Base-by-base conservation (phyloP, 768 basidiomycete genomes). In the Phanerodontia chrysosporium region DNA sequence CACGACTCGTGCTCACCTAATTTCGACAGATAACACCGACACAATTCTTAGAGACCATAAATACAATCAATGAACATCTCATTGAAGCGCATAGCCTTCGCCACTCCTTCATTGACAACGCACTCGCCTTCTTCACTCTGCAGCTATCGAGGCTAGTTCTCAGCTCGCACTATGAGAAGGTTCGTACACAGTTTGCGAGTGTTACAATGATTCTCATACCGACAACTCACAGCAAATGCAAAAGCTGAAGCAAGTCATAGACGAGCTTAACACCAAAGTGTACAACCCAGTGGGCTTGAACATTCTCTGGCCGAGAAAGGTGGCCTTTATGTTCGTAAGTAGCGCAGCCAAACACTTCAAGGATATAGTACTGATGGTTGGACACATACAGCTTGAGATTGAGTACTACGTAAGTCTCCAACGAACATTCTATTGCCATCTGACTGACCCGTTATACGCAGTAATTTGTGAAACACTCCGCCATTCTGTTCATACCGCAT, bases 201-300 rank as follows among this genome's bases (percentile, higher is more conserved):
- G 60, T 45, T 10, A n/a, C 27, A 10, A 9, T 16, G 22, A 28
- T 2, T 4, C 52, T 29, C 14, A 55, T 18, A 16, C 27, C 18
- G n/a, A 27, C 25, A n/a, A 14, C 25, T 4, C 1, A 27, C 66
- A 98, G 95, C 90, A 95, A 72, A 89, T 98, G 84, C 69, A 70
- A 22, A 79, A 83, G 52, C 76, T 96, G 28, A 79, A 84, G 57
- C 65, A 69, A 18, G 74, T 83, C 29, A 81, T 99, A 59, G 79
- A 85, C 32, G 76, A 82, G 53, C 74, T 87, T 49, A 99, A 99
- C 71, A 69, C 71, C 25, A 80, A 81, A 51, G 58, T 92, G 21
- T 97, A 87, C 76, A 94, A 98, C 67, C 89, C 91, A 0, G 84
- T 78, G 8, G 97, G 97, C 0, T 73, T 99, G 65, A 90, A 94